Conservation (phyloP, 805 yeast genomes). For the Pichia scutulata region DNA sequence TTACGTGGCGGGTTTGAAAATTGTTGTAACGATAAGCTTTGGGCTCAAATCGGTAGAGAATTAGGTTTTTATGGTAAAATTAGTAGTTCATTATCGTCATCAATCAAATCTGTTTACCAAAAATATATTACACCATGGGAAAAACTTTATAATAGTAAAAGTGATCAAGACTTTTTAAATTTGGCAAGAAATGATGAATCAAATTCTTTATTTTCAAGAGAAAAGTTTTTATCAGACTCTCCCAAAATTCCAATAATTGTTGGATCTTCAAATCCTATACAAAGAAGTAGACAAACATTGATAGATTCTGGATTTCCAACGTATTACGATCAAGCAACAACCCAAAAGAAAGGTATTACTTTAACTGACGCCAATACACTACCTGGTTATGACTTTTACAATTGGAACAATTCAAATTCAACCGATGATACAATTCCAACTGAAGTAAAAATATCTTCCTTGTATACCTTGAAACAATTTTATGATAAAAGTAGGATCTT, state of each 20-base stretch:
- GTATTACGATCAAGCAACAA: constrained; percentile 41
- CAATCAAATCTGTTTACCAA: constrained; percentile 53
- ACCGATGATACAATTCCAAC: constrained; percentile 33
- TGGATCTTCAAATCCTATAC: constrained; percentile 38
- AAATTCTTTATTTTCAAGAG: constrained; percentile 2
- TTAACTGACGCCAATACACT: constrained; percentile 27
- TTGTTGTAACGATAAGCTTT: constrained; percentile 58
- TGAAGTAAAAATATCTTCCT: constrained; percentile 37
- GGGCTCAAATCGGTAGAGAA: constrained; percentile 83
- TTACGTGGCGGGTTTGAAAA: constrained; percentile 58
- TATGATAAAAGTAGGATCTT: constrained; percentile 46
- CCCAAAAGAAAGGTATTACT: constrained; percentile 34
- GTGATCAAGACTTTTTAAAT: constrained; percentile 8
- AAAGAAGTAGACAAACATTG: constrained; percentile 39
- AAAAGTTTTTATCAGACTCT: background rate
- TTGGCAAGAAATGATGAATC: constrained; percentile 7
- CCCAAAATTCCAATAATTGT: constrained; percentile 32
- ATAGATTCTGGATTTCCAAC: constrained; percentile 45
- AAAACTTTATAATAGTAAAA: constrained; percentile 7
- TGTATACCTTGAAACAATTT: constrained; percentile 50
- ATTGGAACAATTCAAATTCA: constrained; percentile 33
- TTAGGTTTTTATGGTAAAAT: constrained; percentile 67
- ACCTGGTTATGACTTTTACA: constrained; percentile 35
- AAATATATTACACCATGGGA: constrained; percentile 31
- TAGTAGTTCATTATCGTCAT: constrained; percentile 63